phyloP scores from a whole-genome alignment of 768 basidiomycete genomes.

The Termitomyces sp. region DNA sequence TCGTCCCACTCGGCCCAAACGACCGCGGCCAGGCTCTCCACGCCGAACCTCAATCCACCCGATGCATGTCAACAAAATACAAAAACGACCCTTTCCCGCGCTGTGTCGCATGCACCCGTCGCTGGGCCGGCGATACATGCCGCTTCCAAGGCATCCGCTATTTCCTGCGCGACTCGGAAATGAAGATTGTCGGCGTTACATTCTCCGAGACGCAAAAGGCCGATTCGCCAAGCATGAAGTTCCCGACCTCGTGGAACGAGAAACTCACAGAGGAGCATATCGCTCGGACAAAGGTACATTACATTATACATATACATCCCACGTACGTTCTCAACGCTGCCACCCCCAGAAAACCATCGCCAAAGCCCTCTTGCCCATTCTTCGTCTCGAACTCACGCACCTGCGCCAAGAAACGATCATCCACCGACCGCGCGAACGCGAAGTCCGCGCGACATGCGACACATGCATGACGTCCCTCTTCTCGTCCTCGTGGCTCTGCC shows the following conservation, averaged over 20 bases:
- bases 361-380: slow-evolving; percentile 59
- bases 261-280: slow-evolving; percentile 47
- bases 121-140: slow-evolving; percentile 86
- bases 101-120: slow-evolving; percentile 80
- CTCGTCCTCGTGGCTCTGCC: slow-evolving; percentile 86
- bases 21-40: slow-evolving; percentile 32
- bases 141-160: slow-evolving; percentile 84
- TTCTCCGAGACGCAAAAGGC: slow-evolving; percentile 64
- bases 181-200: slow-evolving; percentile 60
- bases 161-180: slow-evolving; percentile 60
- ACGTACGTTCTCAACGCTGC: neutral
- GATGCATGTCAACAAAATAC: slow-evolving; percentile 84
- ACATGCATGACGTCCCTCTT: slow-evolving; percentile 94
- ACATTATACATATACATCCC: too few relatives aligned
- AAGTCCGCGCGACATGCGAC: slow-evolving; percentile 85
- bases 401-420: slow-evolving; percentile 55
- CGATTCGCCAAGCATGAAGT: slow-evolving; percentile 57
- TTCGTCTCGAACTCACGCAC: slow-evolving; percentile 63
- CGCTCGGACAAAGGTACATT: slow-evolving; percentile 58
- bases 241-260: slow-evolving; percentile 68
- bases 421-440: slow-evolving; percentile 71
- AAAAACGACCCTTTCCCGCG: slow-evolving; percentile 69
- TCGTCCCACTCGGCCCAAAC: slow-evolving; percentile 27
- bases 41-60: slow-evolving; percentile 71
- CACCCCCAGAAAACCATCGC: slow-evolving; percentile 58